Evolutionary conservation across 768 basidiomycete species (phyloP), one percentile per base, ranked within the genome.

Genomic region (Mycena filopes): DNA sequence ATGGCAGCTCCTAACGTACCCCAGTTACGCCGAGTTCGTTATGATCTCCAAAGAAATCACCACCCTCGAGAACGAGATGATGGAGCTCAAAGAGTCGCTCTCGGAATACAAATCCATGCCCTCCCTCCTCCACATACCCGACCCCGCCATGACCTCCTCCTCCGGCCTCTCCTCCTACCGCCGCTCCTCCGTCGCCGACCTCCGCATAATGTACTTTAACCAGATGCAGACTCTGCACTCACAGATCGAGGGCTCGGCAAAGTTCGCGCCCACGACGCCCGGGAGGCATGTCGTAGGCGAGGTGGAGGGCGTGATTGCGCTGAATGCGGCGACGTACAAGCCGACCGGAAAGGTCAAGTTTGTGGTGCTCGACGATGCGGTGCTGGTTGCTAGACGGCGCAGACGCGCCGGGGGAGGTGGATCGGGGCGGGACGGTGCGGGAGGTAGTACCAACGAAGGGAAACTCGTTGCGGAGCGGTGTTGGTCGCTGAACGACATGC

Each of bases 31-130:
- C 48, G 95, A 99, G 75, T 99, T 99, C 74, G 94, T 99, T 28
- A 84, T 92, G 59, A 94, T 99, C 23, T 98, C 98, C 4, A 99
- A 99, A 74, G 98, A 99, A 79, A 97, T 99, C 57, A 91, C 93
- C 28, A 91, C 93, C 1, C 87, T 99, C 28, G 98, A 99, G 81
- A 96, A 96, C 73, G 96, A 98, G 76, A 94, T 99, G 92, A 86
- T 98, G 31, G 96, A 99, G 73, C 87, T 99, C 75, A 98, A 98
- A 76, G 95, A 96, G 59, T 86, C 92, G 8, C 84, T 99, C 4
- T 90, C 93, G 15, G 98, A 99, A 74, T 99, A 96, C 92, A 96
- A 96, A 77, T 89, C 89, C 59, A 95, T 99, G 87, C 97, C 98
- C 0, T 94, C 95, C 9, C 84, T 95, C 21, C 84, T 99, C 20